Conservation (phyloP, 805 yeast species). For the Suhomyces prunicola region DNA sequence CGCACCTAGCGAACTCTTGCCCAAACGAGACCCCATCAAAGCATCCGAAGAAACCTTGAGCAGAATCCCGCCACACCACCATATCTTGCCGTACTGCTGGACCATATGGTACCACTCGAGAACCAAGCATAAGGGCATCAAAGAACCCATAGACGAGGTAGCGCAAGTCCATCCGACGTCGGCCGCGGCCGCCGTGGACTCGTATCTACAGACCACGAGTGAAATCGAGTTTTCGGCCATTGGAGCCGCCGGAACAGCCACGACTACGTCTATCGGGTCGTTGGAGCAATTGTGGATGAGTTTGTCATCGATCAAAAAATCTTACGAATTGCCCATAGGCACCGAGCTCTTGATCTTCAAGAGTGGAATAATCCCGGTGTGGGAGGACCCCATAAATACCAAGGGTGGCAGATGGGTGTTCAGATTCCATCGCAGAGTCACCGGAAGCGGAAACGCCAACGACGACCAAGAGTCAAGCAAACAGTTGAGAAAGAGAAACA, state of each 20-base stretch:
- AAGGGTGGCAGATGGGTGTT: conserved; percentile 65
- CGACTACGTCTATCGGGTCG: conserved; percentile 37
- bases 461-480: conserved; percentile 16
- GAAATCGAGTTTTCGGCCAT: conserved; percentile 34
- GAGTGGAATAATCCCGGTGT: conserved; percentile 57
- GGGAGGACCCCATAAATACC: conserved; percentile 64
- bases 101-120: conserved; percentile 48
- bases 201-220: conserved; percentile 45
- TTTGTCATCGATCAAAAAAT: conserved; percentile 36
- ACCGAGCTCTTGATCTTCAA: conserved; percentile 58
- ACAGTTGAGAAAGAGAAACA: conserved; percentile 31
- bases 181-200: conserved; percentile 33
- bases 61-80: conserved; percentile 28
- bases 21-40: conserved; percentile 35
- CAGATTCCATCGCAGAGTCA: conserved; percentile 39
- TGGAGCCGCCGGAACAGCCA: conserved; percentile 9
- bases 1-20: conserved; percentile 19
- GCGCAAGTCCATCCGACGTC: conserved; percentile 10
- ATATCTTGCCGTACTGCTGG: conserved; percentile 47
- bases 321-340: conserved; percentile 40
- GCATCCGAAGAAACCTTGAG: conserved; percentile 30
- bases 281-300: conserved; percentile 54
- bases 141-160: conserved; percentile 13
- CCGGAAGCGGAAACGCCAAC: conserved; percentile 5
- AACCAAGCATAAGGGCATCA: conserved; percentile 18